These are phyloP conservation scores for Grosmannia penicillata DNA, from an alignment of 2,329 filamentous ascomycete genomes.

Conservation along the genomic window DNA sequence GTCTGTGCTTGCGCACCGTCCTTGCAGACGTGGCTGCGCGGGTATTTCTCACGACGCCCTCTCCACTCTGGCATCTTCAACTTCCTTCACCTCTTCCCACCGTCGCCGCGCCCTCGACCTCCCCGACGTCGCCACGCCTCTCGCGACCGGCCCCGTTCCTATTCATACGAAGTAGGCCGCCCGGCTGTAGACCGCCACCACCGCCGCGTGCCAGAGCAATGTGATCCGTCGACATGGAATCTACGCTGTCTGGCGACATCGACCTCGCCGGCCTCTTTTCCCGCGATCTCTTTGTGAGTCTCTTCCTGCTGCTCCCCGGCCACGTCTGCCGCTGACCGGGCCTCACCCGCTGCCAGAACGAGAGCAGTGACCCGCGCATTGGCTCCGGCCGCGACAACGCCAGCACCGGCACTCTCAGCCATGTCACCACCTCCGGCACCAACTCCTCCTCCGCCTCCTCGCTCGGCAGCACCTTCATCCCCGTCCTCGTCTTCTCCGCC, in stretches of 20 bases:
- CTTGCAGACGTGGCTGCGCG: no score
- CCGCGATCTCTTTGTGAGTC: slow-evolving; percentile 3
- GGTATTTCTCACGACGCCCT: no score
- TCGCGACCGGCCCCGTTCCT: no score
- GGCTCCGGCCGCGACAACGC: slow-evolving; percentile 27
- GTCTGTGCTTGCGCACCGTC: no score
- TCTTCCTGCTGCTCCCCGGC: no score
- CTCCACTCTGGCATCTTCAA: no score
- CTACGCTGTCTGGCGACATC: slow-evolving; percentile 4
- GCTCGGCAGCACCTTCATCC: slow-evolving; percentile 36
- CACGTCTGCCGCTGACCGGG: not conserved
- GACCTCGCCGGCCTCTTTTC: slow-evolving; percentile 2
- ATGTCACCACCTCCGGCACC: slow-evolving; percentile 16
- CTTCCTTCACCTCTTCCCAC: no score
- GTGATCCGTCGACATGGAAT: slow-evolving; percentile 7
- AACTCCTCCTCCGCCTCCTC: slow-evolving; percentile 25
- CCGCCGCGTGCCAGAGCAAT: not conserved
- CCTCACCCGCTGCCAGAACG: slow-evolving; percentile 10
- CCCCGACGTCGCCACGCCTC: no score
- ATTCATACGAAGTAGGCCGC: no score
- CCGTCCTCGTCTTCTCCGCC: slow-evolving; percentile 31
- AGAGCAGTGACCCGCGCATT: slow-evolving; percentile 23
- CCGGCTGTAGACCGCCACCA: not conserved
- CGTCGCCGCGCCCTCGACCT: no score
- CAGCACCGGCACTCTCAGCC: slow-evolving; percentile 22